A percentile compares a stretch with the other conserved stretches of the same genome.
These are phyloP conservation scores for Verticillium klebahnii DNA, from an alignment of 2,329 filamentous ascomycete species.

Conservation along the genomic window DNA sequence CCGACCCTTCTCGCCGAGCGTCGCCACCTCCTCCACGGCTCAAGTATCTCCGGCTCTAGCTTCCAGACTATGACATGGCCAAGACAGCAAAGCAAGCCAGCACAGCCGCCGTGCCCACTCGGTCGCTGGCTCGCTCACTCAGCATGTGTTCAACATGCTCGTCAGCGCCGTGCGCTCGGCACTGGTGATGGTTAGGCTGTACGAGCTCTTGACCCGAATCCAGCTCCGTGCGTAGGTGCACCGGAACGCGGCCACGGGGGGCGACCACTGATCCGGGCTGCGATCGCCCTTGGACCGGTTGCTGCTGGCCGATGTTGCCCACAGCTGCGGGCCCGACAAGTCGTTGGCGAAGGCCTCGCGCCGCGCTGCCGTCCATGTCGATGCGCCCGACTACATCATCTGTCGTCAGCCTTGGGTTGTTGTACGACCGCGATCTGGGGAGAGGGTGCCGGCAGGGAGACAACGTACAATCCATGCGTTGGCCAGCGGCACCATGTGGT, in stretches of 20 bases:
- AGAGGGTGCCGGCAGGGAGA: not conserved
- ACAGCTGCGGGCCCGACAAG: conserved; percentile 67
- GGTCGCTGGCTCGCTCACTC: not conserved
- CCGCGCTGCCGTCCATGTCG: conserved; percentile 63
- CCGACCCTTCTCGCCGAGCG: not conserved
- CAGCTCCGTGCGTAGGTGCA: conserved; percentile 76
- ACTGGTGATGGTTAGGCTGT: conserved; percentile 61
- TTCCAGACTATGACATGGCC: not conserved
- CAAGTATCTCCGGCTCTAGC: not conserved
- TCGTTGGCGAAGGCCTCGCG: conserved; percentile 74
- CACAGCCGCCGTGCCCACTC: not conserved
- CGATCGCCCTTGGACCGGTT: conserved; percentile 72
- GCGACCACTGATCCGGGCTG: conserved; percentile 74
- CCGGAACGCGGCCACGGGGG: conserved; percentile 62
- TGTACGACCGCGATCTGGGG: not conserved
- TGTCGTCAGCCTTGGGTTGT: conserved; percentile 4
- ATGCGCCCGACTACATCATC: conserved; percentile 59
- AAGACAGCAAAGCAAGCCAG: not conserved
- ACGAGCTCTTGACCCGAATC: conserved; percentile 74
- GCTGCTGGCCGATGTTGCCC: conserved; percentile 73
- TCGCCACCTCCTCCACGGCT: not conserved
- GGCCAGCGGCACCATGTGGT: conserved; percentile 75
- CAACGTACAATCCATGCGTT: conserved; percentile 67
- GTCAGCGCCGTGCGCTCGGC: conserved; percentile 67
- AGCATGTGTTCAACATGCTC: conserved; percentile 63